phyloP scores from a whole-genome alignment of 768 basidiomycete species.

The Fomitopsis serialis region DNA sequence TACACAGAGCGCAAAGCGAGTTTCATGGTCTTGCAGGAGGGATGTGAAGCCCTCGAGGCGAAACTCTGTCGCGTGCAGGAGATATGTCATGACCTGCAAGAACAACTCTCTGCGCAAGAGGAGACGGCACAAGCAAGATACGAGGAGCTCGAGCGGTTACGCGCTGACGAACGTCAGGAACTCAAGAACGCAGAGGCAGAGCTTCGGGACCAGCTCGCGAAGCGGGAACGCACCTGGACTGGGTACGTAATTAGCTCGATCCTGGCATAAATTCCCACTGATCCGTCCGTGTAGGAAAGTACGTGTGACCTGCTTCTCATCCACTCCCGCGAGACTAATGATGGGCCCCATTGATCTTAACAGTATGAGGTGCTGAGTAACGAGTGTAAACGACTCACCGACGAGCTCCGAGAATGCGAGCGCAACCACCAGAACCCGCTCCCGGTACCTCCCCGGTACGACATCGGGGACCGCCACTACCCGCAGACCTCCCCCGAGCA shows the following conservation, averaged over 20 bases:
- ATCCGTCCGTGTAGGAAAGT: slow-evolving; percentile 18
- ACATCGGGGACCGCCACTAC: slow-evolving; percentile 11
- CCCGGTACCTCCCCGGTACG: slow-evolving; percentile 4
- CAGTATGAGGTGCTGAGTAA: slow-evolving; percentile 16
- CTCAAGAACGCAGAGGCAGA: slow-evolving; percentile 46
- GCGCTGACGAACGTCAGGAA: slow-evolving; percentile 45
- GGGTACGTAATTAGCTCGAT: slow-evolving; percentile 21
- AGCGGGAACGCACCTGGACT: slow-evolving; percentile 38
- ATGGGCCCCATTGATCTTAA: neutral
- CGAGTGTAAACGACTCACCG: slow-evolving; percentile 17
- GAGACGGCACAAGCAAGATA: slow-evolving; percentile 34
- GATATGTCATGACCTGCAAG: slow-evolving; percentile 36
- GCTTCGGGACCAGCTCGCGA: slow-evolving; percentile 46
- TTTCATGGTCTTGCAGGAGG: slow-evolving; percentile 8
- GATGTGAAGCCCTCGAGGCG: slow-evolving; percentile 11
- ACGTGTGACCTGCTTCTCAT: neutral
- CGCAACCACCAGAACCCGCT: slow-evolving; percentile 10
- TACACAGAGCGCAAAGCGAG: slow-evolving; percentile 10
- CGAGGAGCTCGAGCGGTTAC: slow-evolving; percentile 33
- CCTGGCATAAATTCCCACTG: slow-evolving; percentile 4
- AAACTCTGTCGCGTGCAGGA: slow-evolving; percentile 29
- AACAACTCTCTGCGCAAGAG: slow-evolving; percentile 41
- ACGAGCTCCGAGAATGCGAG: slow-evolving; percentile 16
- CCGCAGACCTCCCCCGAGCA: slow-evolving; percentile 10
- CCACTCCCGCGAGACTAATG: neutral